These are phyloP conservation scores for Tagetes patula DNA, from an alignment of 129 eudicot genomes.

Conservation along the genomic window DNA sequence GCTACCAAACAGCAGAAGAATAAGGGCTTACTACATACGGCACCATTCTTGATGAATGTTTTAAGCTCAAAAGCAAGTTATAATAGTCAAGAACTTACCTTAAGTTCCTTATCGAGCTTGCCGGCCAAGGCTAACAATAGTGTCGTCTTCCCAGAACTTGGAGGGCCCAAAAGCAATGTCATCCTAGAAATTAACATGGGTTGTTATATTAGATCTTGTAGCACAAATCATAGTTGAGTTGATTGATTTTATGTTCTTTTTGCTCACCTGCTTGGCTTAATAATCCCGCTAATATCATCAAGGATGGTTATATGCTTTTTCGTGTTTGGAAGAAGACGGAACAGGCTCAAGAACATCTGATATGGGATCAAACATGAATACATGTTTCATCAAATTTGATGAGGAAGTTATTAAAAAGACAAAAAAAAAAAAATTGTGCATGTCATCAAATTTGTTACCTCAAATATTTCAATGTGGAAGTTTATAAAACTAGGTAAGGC, in stretches of 20 bases:
- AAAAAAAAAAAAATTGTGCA: neutral
- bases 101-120: conserved; percentile 52
- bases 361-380: neutral
- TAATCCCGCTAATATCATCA: conserved; percentile 63
- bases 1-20: too few relatives aligned
- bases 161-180: conserved; percentile 91
- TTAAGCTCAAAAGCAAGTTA: conserved; percentile 10
- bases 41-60: neutral
- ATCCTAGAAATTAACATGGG: conserved; percentile 45
- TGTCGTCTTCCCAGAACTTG: conserved; percentile 87
- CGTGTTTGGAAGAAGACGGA: conserved; percentile 52
- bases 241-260: conserved; percentile 1
- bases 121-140: conserved; percentile 75
- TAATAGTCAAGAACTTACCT: conserved; percentile 30
- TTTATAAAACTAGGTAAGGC: conserved; percentile 60
- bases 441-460: conserved; percentile 26
- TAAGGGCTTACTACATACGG: too few relatives aligned
- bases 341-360: conserved; percentile 41
- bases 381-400: conserved; percentile 3
- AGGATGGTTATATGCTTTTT: conserved; percentile 72
- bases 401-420: neutral
- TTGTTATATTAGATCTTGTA: neutral
- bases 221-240: neutral
- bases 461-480: conserved; percentile 49
- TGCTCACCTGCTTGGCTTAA: conserved; percentile 77